Evolutionary conservation across 345 rosid genomes (phyloP).

Genomic region (Pseudoturritis turrita): DNA sequence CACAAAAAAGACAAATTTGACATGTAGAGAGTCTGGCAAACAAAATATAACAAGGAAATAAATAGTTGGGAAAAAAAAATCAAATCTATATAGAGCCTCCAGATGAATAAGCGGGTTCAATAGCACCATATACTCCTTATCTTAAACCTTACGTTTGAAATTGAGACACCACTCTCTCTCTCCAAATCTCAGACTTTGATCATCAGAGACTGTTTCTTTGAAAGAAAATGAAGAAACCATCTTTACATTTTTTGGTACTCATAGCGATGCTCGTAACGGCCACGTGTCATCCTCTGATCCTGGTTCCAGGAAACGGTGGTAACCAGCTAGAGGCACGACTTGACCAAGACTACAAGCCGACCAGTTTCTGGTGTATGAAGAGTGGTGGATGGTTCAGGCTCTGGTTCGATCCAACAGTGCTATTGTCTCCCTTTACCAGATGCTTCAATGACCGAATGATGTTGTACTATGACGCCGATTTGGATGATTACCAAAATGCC

Average conservation of each 20-base stretch:
- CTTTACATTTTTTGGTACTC: neutral
- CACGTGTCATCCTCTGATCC: constrained; percentile 52
- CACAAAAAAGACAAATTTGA: no score
- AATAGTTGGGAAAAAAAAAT: neutral
- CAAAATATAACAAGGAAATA: neutral
- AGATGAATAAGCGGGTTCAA: neutral
- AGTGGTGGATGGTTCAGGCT: constrained; percentile 78
- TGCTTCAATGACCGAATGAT: constrained; percentile 77
- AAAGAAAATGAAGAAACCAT: neutral
- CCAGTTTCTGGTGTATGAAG: constrained; percentile 49
- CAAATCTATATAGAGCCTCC: neutral
- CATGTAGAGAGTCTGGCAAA: neutral
- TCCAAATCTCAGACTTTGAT: neutral
- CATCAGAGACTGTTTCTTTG: constrained; percentile 5
- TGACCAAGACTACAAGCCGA: constrained; percentile 51
- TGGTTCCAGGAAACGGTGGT: constrained; percentile 86
- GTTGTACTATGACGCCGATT: constrained; percentile 50
- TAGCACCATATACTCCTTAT: constrained; percentile 20
- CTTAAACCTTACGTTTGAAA: neutral
- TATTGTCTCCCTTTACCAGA: constrained; percentile 58
- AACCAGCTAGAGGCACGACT: constrained; percentile 81
- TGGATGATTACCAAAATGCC: constrained; percentile 71
- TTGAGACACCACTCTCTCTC: neutral
- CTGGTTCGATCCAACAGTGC: constrained; percentile 73
- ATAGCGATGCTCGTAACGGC: constrained; percentile 5